Evolutionary conservation across 179 eudicot genomes (phyloP), one percentile per base, ranked within the genome.

Genomic region (Heliamphora pulchella): DNA sequence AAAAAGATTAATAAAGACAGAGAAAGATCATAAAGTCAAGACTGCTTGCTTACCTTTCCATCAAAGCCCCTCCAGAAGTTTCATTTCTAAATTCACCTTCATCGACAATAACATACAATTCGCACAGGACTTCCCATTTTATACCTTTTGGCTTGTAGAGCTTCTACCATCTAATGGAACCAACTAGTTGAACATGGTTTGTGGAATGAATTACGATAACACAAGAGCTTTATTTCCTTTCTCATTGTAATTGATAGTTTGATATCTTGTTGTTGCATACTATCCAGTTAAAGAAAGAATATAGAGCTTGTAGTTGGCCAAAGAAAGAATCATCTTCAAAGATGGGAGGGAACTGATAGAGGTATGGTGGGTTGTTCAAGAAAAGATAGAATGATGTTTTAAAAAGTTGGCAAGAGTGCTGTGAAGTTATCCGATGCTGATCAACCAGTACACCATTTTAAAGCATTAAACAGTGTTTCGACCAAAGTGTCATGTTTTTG

Each of bases 261-360:
- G 72, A 85, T 89, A 78, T 81, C 79, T 85, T 88, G 83, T 75
- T 87, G 86, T 85, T 91, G 90, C 91, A 83, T 83, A 89, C 85
- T 82, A 87, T 90, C 92, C 97, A 91, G 94, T 93, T 88, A 89
- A 90, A 75, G 90, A 93, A 90, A 90, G 93, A 90, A 87, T 83
- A 75, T 93, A 93, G 83, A 91, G 92, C 89, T 88, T 88, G 85
- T 87, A 93, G 86, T 89, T 90, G 93, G 93, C 85, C 89, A 91
- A 86, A 85, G 91, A 89, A 89, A 89, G 92, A 86, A 87, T 82
- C 86, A 66, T 83, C 92, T 80, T 85, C 90, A 82, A 87, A 85
- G 88, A 85, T 85, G 87, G 90, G 83, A 82, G 87, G 90, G 83
- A 82, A 85, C 88, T 82, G 80, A 84, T 85, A 85, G 84, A 80